Evolutionary conservation across 257 asterid genomes (phyloP).

Genomic region (Sherardia arvensis): DNA sequence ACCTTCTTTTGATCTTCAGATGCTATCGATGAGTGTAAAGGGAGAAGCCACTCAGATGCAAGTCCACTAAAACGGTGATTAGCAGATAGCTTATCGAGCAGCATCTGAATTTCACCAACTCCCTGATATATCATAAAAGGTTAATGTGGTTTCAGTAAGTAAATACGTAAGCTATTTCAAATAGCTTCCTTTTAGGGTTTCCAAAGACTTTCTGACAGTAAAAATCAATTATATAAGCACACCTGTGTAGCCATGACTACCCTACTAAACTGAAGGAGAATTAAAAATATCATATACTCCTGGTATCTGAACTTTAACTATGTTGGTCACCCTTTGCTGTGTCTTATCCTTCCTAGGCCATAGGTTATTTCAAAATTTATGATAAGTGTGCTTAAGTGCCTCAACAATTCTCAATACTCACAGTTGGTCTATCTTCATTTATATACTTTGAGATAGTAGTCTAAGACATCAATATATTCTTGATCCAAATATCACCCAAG

Average conservation of each 20-base stretch:
- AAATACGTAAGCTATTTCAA: not conserved
- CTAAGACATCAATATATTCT: not conserved
- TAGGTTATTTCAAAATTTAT: not conserved
- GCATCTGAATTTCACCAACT: constrained; percentile 75
- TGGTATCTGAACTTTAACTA: not conserved
- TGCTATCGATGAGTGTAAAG: constrained; percentile 89
- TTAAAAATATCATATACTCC: not conserved
- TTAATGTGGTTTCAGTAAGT: not conserved
- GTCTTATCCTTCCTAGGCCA: not conserved
- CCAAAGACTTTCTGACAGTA: not conserved
- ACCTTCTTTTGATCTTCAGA: constrained; percentile 90
- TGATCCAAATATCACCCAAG: not conserved
- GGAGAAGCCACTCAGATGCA: constrained; percentile 91
- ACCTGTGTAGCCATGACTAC: not conserved
- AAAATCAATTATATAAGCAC: not conserved
- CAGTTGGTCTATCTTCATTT: not conserved
- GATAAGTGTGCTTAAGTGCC: not conserved
- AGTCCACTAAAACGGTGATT: constrained; percentile 71
- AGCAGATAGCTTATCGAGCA: constrained; percentile 68
- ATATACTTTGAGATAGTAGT: not conserved
- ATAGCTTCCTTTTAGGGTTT: not conserved
- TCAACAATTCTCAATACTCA: not conserved
- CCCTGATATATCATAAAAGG: constrained; percentile 39
- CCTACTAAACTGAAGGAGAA: not conserved
- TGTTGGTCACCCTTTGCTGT: not conserved